Percentiles rank a stretch among this genome's conserved stretches.
Evolutionary conservation across 75 land plant species (phyloP).

Genomic region (Picea sitchensis): DNA sequence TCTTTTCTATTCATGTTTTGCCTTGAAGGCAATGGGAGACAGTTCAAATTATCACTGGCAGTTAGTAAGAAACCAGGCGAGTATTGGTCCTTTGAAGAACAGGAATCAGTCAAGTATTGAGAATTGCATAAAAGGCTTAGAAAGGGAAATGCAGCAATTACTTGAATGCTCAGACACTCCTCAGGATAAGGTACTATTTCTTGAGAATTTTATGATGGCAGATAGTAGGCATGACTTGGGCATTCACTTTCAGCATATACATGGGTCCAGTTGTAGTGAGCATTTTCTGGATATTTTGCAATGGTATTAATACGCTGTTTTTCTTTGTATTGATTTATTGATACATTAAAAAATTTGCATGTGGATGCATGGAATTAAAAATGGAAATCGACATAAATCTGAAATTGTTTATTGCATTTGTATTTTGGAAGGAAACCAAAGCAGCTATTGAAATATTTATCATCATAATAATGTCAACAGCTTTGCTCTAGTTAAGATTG

Average conservation of each 20-base stretch:
- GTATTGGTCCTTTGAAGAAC: slow-evolving; percentile 21
- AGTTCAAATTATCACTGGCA: slow-evolving; percentile 18
- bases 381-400: not conserved
- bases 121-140: slow-evolving; percentile 22
- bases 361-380: not conserved
- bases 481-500: not conserved
- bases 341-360: not conserved
- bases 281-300: not conserved
- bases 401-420: not conserved
- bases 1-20: slow-evolving; percentile 1
- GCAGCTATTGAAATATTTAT: not conserved
- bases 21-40: slow-evolving; percentile 9
- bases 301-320: not conserved
- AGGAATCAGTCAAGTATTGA: slow-evolving; percentile 27
- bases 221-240: not conserved
- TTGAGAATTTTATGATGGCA: not conserved
- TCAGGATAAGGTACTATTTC: not conserved
- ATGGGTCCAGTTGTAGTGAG: not conserved
- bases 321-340: not conserved
- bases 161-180: slow-evolving; percentile 17
- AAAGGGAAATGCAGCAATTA: slow-evolving; percentile 23
- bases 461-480: not conserved
- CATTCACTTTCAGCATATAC: not conserved
- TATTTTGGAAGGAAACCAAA: not conserved
- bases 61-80: slow-evolving; percentile 17